Evolutionary conservation across 352 stramenopile species (phyloP), one percentile per base, ranked within the genome.

Genomic region (Saprolegnia parasitica): DNA sequence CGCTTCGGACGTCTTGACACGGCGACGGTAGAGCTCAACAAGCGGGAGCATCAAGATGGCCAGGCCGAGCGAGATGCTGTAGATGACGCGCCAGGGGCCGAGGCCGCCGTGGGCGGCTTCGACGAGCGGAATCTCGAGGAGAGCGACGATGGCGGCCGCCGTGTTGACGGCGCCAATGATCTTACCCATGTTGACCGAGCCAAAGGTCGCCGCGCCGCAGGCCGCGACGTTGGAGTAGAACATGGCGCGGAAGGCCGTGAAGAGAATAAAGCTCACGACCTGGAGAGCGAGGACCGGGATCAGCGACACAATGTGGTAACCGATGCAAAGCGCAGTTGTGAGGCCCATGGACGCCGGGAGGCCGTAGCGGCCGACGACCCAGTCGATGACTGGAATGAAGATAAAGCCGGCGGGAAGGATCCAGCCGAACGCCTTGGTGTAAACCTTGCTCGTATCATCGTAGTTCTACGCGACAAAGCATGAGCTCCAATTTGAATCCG

Each of bases 381-480:
- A 37, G 32, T 70, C 56, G 23, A 70, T 70, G 32, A 70, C 15
- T 8, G 63, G 63, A 11, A 70, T 68, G 29, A 65, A 70, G 15
- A 70, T n/a, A 40, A 70, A 68, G 29, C 63, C 63, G 20, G 35
- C 49, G 60, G 63, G 63, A 2, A 70, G 13, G 24, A 70, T 68
- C 29, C 29, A 67, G 23, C 52, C 50, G 68, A 70, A 70, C 11
- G 37, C 63, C 32, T 70, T 63, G 23, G 63, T 68, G 37, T 70
- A 70, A 49, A 68, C 29, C 18, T 70, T 26, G 23, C 18, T 67
- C 13, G 13, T 52, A 20, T 65, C 52, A 8, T 20, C 35, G 35
- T 60, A 60, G 52, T 60, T 60, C 52, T 60, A 60, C 13, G 11
- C 13, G 1, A 24, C 16, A 4, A 2, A 60, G 2, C 11, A 24